Base-by-base conservation (phyloP, 108 stramenopile species). In the Cyclotella sp. region DNA sequence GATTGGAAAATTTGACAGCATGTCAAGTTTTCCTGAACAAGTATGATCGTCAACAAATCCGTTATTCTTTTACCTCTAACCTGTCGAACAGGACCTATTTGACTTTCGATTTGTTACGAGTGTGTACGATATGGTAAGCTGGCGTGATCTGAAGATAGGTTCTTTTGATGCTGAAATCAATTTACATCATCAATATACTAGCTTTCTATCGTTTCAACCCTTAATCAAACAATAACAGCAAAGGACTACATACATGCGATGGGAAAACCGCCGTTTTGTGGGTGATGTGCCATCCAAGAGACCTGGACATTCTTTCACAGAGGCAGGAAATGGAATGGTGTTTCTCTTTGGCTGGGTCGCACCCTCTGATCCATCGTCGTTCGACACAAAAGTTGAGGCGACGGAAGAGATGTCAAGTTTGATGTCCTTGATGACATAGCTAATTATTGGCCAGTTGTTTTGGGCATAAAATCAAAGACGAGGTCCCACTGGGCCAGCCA, bases 291-390 rank as follows among this genome's bases (percentile, higher is more conserved):
- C 92, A 16, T 74, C 87, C 19, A 91, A 90, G 60, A 68, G 92
- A 44, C 91, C 92, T n/a, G 92, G 92, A 15, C 92, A 93, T 63
- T 85, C 89, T 13, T 86, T 93, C 60, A 91, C 87, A 13, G 72
- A 84, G 22, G 64, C 87, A 22, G 82, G 81, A 27, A 70, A 70
- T 54, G 79, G 76, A 21, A 82, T 85, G 29, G 88, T 75, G 4
- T 90, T 84, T 75, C 78, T 94, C 0, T 91, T 94, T 60, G 93
- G 90, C 12, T 91, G 93, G 21, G 49, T 63, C n/a, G 62, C 34
- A 3, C 29, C 55, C 18, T 7, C 45, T 18, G 42, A 58, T 22
- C 53, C 9, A 62, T 18, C 45, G 18, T 4, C 26, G 26, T 21
- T 27, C 58, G 43, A 72, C 9, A 9, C 41, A 13, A 53, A 16